Conservation (phyloP, 768 basidiomycete species). For the Lactifluus echinatus region DNA sequence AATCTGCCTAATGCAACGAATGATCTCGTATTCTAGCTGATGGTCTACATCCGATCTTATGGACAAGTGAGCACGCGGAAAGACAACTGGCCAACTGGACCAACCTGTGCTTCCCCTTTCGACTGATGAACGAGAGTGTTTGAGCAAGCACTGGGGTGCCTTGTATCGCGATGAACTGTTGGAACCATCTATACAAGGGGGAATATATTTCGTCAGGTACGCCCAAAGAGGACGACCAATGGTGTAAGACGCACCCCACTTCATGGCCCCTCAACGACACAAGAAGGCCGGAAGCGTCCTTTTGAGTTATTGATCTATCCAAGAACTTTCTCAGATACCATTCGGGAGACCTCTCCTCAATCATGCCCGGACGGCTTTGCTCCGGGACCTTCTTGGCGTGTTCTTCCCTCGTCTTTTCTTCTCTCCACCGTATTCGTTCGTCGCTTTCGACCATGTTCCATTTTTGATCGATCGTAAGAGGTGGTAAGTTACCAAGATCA, state of each 20-base stretch:
- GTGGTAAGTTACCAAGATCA: constrained; percentile 50
- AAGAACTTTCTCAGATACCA: constrained; percentile 92
- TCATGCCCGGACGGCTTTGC: constrained; percentile 42
- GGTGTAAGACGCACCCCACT: constrained; percentile 46
- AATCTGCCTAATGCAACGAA: constrained; percentile 79
- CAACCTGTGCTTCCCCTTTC: constrained; percentile 58
- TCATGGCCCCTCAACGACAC: constrained; percentile 77
- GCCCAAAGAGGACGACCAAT: not conserved
- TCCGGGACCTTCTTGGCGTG: constrained; percentile 54
- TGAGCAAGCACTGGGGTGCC: constrained; percentile 84
- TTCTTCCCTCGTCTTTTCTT: constrained; percentile 57
- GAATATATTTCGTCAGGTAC: not conserved
- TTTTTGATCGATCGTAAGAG: constrained; percentile 72
- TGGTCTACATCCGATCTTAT: constrained; percentile 57
- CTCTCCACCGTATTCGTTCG: constrained; percentile 71
- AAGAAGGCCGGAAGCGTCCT: constrained; percentile 67
- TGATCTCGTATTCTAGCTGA: constrained; percentile 74
- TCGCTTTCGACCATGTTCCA: constrained; percentile 86
- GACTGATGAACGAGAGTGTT: constrained; percentile 64
- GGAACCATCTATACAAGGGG: constrained; percentile 56
- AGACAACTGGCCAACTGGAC: constrained; percentile 14
- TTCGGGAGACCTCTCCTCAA: constrained; percentile 69
- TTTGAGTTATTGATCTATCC: constrained; percentile 73
- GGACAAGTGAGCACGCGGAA: not conserved
- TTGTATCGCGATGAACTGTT: constrained; percentile 61